phyloP scores from a whole-genome alignment of 129 eudicot genomes.

The Flaveria ramosissima region DNA sequence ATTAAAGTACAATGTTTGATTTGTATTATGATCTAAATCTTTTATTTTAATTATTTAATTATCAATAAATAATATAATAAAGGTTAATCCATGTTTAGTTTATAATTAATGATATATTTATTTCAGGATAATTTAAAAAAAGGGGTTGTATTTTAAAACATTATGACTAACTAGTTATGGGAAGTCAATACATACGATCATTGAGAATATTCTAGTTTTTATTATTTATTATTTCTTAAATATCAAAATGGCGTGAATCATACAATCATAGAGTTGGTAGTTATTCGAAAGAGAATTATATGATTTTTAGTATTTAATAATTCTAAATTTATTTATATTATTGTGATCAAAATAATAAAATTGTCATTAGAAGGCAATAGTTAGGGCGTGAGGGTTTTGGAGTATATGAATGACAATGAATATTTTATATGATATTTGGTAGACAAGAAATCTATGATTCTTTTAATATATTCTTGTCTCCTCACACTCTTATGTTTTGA shows the following conservation, averaged over 20 bases:
- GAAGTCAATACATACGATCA: conserved; percentile 17
- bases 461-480: too few relatives aligned
- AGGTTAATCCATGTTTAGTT: neutral
- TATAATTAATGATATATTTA: neutral
- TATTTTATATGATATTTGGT: too few relatives aligned
- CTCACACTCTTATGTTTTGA: too few relatives aligned
- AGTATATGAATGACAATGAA: too few relatives aligned
- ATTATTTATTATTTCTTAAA: neutral
- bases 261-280: conserved; percentile 16
- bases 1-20: neutral
- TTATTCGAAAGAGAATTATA: neutral
- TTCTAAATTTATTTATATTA: neutral
- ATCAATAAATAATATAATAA: too few relatives aligned
- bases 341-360: neutral
- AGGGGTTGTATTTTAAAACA: neutral
- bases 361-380: too few relatives aligned
- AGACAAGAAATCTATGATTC: too few relatives aligned
- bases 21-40: neutral
- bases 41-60: too few relatives aligned
- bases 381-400: too few relatives aligned
- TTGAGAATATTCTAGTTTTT: neutral
- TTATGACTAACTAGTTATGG: neutral
- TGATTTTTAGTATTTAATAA: neutral
- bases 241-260: conserved; percentile 22
- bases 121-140: neutral